A percentile compares a stretch with the other conserved stretches of the same genome.
These are phyloP conservation scores for Musa troglodytarum DNA, from an alignment of 176 grass and related monocot genomes.

Conservation along the genomic window DNA sequence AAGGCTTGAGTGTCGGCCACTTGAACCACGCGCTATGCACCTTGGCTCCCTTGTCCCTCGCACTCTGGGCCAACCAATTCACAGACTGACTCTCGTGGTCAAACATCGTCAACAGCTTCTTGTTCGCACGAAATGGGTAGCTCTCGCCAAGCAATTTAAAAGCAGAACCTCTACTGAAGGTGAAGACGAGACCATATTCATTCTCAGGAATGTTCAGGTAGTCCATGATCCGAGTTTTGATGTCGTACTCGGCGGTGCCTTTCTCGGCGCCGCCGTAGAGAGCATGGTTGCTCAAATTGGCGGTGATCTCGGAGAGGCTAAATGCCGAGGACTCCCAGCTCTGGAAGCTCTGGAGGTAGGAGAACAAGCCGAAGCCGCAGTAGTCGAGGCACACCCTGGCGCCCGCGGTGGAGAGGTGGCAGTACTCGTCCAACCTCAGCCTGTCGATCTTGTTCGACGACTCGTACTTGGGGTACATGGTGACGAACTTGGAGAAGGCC, in stretches of 20 bases:
- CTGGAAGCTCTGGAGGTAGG: conserved; percentile 73
- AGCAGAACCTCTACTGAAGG: conserved; percentile 79
- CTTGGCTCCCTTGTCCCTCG: conserved; percentile 90
- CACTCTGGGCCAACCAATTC: conserved; percentile 80
- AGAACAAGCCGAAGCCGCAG: conserved; percentile 98
- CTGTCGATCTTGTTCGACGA: conserved; percentile 58
- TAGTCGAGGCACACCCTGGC: conserved; percentile 92
- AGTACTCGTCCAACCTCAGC: conserved; percentile 73
- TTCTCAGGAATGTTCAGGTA: conserved; percentile 97
- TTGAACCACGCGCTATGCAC: conserved; percentile 70
- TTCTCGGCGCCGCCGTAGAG: conserved; percentile 74
- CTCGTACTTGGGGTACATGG: conserved; percentile 84
- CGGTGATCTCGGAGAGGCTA: conserved; percentile 77
- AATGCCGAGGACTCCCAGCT: conserved; percentile 61
- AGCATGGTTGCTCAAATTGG: conserved; percentile 92
- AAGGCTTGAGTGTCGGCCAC: conserved; percentile 81
- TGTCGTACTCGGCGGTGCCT: conserved; percentile 73
- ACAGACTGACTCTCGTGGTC: conserved; percentile 97
- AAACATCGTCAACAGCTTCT: conserved; percentile 86
- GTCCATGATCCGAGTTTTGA: conserved; percentile 80
- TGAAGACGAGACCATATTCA: conserved; percentile 88
- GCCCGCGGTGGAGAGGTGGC: conserved; percentile 50
- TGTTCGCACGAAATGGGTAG: conserved; percentile 94
- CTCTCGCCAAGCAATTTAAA: conserved; percentile 80
- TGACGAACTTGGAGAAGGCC: conserved; percentile 69